Evolutionary conservation across 2,329 filamentous ascomycete species (phyloP).

Genomic region (Scedosporium dehoogii): DNA sequence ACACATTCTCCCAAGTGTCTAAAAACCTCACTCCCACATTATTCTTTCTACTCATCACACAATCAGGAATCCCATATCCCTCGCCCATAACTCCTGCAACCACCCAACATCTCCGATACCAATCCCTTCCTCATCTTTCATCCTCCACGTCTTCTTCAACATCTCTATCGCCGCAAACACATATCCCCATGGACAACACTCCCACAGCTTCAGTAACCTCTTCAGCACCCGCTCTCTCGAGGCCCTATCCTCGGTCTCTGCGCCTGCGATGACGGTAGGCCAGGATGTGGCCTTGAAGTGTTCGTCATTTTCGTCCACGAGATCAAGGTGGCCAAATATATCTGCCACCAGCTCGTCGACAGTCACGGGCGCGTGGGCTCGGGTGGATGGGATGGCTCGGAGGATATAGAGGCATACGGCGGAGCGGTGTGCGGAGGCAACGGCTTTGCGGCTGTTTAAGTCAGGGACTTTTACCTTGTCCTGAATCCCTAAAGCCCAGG

Average conservation of each 20-base stretch:
- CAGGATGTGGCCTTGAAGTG: conserved; percentile 52
- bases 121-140: conserved; percentile 11
- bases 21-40: neutral
- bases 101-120: conserved; percentile 21
- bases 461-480: conserved; percentile 24
- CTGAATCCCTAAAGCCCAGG: conserved; percentile 30
- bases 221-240: conserved; percentile 42
- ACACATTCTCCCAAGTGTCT: neutral
- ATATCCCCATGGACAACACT: conserved; percentile 39
- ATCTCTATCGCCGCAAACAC: conserved; percentile 39
- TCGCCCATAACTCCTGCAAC: conserved; percentile 31
- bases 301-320: conserved; percentile 35
- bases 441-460: conserved; percentile 30
- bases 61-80: conserved; percentile 35
- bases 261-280: conserved; percentile 48
- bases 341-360: conserved; percentile 36
- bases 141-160: conserved; percentile 38
- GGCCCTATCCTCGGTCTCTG: conserved; percentile 36
- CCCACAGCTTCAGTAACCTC: conserved; percentile 33
- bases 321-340: conserved; percentile 39
- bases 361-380: conserved; percentile 26
- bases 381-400: conserved; percentile 28
- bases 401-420: conserved; percentile 38
- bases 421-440: conserved; percentile 36
- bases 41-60: conserved; percentile 21